Conservation (phyloP, 169 alveolate species). For the Pseudocohnilembus persalinus region DNA sequence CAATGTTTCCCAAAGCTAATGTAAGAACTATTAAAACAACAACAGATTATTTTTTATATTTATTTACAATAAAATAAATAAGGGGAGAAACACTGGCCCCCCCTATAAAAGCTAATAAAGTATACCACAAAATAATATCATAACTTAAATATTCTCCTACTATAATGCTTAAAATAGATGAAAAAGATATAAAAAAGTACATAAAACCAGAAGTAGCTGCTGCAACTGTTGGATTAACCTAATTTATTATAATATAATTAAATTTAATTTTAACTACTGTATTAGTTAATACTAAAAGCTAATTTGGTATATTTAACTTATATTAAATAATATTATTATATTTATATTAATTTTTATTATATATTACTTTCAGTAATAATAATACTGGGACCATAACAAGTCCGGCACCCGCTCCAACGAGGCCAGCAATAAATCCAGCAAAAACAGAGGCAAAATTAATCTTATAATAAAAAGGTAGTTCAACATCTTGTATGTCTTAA, state of each 20-base stretch:
- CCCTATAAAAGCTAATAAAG: background rate
- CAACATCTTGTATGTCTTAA: background rate
- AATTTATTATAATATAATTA: no score
- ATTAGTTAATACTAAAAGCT: no score
- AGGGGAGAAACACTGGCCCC: background rate
- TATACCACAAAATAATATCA: background rate
- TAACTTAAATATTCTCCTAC: background rate
- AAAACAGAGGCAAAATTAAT: background rate
- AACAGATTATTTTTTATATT: no score
- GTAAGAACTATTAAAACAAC: background rate
- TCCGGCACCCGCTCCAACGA: background rate
- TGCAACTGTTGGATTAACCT: background rate
- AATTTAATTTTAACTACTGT: no score
- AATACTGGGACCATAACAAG: background rate
- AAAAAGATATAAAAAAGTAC: background rate
- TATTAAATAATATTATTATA: no score
- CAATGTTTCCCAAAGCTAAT: background rate
- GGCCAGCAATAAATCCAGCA: background rate
- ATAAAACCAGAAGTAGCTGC: background rate
- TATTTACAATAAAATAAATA: background rate
- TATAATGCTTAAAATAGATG: background rate
- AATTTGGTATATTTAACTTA: no score
- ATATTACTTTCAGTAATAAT: background rate
- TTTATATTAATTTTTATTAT: no score
- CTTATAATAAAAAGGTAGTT: background rate